Conservation (phyloP, 2,329 filamentous ascomycete genomes). For the Lecanosticta acicola region DNA sequence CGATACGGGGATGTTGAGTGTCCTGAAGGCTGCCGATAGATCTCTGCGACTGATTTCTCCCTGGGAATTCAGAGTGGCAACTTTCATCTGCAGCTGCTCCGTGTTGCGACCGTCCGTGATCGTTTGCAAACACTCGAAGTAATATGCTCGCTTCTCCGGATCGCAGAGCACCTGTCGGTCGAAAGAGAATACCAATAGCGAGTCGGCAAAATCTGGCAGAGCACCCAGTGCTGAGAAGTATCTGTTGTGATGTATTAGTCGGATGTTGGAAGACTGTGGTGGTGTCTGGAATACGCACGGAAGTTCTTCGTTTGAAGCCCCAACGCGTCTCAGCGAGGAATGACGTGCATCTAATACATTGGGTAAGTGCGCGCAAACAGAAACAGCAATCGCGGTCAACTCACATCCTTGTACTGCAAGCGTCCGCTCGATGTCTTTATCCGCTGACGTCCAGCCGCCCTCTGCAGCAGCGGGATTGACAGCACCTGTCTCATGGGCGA, state of each 20-base stretch:
- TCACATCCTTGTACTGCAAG: conserved; percentile 32
- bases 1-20: conserved; percentile 49
- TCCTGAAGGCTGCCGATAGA: conserved; percentile 53
- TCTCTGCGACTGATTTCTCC: conserved; percentile 55
- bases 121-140: conserved; percentile 59
- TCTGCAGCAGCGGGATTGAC: conserved; percentile 26
- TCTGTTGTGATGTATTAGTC: conserved; percentile 15
- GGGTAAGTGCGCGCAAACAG: conserved; percentile 1
- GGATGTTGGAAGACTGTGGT: not conserved
- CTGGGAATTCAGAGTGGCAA: conserved; percentile 53
- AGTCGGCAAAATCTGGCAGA: conserved; percentile 57
- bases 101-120: conserved; percentile 54
- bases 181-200: conserved; percentile 58
- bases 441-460: conserved; percentile 27
- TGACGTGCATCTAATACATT: conserved; percentile 21
- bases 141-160: conserved; percentile 51
- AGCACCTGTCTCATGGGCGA: conserved; percentile 20
- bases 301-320: conserved; percentile 19
- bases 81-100: conserved; percentile 53
- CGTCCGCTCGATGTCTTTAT: conserved; percentile 31
- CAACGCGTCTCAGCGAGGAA: conserved; percentile 15
- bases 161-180: conserved; percentile 55
- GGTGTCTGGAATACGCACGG: conserved; percentile 17
- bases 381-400: conserved; percentile 6
- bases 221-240: conserved; percentile 57